These are phyloP conservation scores for Fusarium multiceps DNA, from an alignment of 2,329 filamentous ascomycete species.

Conservation along the genomic window DNA sequence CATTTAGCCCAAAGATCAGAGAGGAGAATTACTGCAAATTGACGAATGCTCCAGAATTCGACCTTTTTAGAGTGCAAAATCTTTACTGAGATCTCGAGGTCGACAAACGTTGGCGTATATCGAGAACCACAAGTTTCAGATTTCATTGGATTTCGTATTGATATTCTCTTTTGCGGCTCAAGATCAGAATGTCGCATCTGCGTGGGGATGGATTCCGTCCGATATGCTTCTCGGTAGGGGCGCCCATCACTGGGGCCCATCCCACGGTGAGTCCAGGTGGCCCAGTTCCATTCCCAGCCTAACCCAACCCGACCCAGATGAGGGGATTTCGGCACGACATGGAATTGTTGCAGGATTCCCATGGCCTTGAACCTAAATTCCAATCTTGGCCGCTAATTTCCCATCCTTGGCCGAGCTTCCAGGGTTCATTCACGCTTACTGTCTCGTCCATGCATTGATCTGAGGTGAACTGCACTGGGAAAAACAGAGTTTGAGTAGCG, in stretches of 20 bases:
- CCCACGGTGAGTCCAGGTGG: neutral
- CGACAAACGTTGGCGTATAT: slow-evolving; percentile 22
- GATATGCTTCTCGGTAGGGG: slow-evolving; percentile 35
- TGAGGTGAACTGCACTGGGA: neutral
- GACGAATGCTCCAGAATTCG: neutral
- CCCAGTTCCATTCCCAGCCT: neutral
- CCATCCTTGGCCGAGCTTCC: slow-evolving; percentile 19
- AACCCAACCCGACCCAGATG: neutral
- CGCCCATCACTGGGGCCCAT: slow-evolving; percentile 26
- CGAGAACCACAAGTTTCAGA: slow-evolving; percentile 25
- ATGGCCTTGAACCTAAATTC: slow-evolving; percentile 27
- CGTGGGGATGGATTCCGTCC: slow-evolving; percentile 28
- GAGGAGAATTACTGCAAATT: slow-evolving; percentile 9
- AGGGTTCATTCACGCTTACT: neutral
- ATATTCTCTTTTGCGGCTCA: slow-evolving; percentile 32
- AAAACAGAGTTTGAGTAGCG: slow-evolving; percentile 1
- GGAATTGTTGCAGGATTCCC: slow-evolving; percentile 37
- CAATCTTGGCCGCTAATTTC: slow-evolving; percentile 18
- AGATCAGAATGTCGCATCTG: slow-evolving; percentile 12
- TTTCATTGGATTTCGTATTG: slow-evolving; percentile 2
- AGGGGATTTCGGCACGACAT: slow-evolving; percentile 24
- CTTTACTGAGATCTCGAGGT: slow-evolving; percentile 20
- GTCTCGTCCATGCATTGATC: neutral
- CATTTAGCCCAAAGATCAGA: slow-evolving; percentile 5
- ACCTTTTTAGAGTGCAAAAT: neutral